These are phyloP conservation scores for Kappamyces sp. DNA, from an alignment of 192 early-diverging fungal genomes.

Conservation along the genomic window DNA sequence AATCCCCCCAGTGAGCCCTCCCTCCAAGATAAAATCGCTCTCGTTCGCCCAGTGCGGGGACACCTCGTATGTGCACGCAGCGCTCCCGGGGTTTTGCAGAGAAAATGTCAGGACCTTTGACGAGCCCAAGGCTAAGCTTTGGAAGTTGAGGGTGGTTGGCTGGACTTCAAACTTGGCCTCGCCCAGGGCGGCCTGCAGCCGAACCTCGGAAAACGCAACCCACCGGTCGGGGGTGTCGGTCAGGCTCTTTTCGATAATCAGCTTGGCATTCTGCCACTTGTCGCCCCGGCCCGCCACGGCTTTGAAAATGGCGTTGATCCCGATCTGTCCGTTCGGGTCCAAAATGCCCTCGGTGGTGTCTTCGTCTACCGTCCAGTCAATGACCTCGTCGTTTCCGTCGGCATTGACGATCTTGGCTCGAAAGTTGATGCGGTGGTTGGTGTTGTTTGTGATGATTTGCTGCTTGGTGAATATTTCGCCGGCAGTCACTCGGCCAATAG, in stretches of 20 bases:
- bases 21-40: neutral
- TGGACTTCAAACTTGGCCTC: conserved; percentile 37
- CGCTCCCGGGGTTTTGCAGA: neutral
- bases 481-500: conserved; percentile 45
- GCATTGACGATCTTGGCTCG: conserved; percentile 38
- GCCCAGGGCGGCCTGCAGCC: conserved; percentile 43
- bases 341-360: conserved; percentile 32
- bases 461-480: conserved; percentile 34
- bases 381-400: conserved; percentile 15
- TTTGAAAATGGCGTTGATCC: conserved; percentile 39
- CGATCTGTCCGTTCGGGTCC: conserved; percentile 24
- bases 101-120: neutral
- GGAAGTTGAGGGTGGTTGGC: conserved; percentile 14
- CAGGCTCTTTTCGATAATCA: conserved; percentile 41
- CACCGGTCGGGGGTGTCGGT: conserved; percentile 30
- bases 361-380: conserved; percentile 10
- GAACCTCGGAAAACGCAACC: conserved; percentile 34
- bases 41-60: neutral
- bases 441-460: conserved; percentile 40
- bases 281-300: conserved; percentile 40
- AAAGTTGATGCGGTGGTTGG: conserved; percentile 35
- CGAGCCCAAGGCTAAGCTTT: conserved; percentile 30
- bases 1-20: neutral
- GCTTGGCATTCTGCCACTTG: conserved; percentile 46
- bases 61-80: neutral